phyloP scores from a whole-genome alignment of 345 rosid species.

The Bruguiera gymnorhiza region DNA sequence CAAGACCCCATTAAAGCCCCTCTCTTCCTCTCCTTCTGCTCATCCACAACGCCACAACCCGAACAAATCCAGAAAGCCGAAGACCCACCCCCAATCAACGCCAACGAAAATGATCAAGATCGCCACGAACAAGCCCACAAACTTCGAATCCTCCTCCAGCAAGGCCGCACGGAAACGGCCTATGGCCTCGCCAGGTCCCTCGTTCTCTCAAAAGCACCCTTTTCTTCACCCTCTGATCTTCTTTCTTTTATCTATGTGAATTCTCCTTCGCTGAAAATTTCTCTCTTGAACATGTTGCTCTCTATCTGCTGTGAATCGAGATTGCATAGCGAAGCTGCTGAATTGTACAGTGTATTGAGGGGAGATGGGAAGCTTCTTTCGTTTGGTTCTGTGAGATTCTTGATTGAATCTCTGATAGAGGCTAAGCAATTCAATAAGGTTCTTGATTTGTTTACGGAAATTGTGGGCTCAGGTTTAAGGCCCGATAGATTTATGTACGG shows the following conservation, averaged over 20 bases:
- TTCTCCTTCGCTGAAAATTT: constrained; percentile 39
- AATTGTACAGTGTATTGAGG: constrained; percentile 40
- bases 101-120: constrained; percentile 18
- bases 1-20: no score
- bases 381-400: constrained; percentile 34
- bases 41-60: background rate
- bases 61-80: constrained; percentile 1
- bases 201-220: constrained; percentile 34
- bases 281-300: constrained; percentile 44
- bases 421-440: constrained; percentile 36
- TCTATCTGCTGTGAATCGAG: constrained; percentile 42
- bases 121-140: constrained; percentile 40
- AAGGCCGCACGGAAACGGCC: constrained; percentile 45
- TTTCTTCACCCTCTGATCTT: constrained; percentile 48
- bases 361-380: constrained; percentile 50
- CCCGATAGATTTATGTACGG: constrained; percentile 58
- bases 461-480: constrained; percentile 40
- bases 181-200: constrained; percentile 41
- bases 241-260: constrained; percentile 43
- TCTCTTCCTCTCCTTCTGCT: background rate
- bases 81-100: background rate
- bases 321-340: constrained; percentile 44
- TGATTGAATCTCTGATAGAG: constrained; percentile 43
- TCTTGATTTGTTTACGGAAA: constrained; percentile 49
- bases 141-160: constrained; percentile 52